These are phyloP conservation scores for Arbutus unedo DNA, from an alignment of 148 eudicot genomes.

Conservation along the genomic window DNA sequence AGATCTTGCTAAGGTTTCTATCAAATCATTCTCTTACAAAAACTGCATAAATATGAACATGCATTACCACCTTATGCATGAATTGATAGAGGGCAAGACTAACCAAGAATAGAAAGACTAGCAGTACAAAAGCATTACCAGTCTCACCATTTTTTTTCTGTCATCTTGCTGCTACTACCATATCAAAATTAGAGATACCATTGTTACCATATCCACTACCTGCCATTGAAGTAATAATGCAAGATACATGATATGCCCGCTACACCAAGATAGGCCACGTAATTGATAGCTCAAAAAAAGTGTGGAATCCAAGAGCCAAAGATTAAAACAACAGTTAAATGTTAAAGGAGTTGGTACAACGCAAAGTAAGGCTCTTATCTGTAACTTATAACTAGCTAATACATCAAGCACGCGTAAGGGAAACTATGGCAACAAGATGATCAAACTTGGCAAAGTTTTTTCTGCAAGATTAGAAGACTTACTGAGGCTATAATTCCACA, in stretches of 20 bases:
- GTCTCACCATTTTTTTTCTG: neutral
- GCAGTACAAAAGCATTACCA: neutral
- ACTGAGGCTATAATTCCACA: conserved; percentile 77
- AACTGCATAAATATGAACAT: neutral
- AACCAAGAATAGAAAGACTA: neutral
- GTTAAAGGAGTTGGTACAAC: neutral
- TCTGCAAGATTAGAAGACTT: conserved; percentile 24
- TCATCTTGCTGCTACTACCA: neutral
- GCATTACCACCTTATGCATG: neutral
- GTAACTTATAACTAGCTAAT: neutral
- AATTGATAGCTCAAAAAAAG: neutral
- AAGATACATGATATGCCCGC: neutral
- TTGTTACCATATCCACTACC: conserved; percentile 4
- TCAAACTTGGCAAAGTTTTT: neutral
- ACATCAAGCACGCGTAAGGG: conserved; percentile 4
- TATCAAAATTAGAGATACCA: neutral
- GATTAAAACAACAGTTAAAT: neutral
- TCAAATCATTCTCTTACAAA: neutral
- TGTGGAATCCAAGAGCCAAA: conserved; percentile 6
- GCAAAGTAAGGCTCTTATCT: neutral
- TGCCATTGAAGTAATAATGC: conserved; percentile 1
- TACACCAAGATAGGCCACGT: neutral
- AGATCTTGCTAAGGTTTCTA: neutral
- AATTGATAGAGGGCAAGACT: neutral
- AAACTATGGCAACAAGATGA: neutral